Evolutionary conservation across 164 flowering plant species (phyloP).

Genomic region (Piper longum): DNA sequence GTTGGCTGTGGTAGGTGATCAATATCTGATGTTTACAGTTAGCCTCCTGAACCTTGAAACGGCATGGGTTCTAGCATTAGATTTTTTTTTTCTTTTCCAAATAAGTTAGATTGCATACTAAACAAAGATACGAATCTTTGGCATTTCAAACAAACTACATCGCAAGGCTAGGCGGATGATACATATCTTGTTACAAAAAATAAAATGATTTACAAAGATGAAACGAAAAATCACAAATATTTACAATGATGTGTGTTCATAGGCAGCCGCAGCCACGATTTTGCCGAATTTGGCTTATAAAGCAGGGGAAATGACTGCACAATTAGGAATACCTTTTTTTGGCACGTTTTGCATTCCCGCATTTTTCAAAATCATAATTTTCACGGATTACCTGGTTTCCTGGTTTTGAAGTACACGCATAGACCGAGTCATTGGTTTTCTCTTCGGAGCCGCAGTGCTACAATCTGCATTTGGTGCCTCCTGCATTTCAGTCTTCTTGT

Average conservation of each 20-base stretch:
- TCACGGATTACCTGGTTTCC: conserved; percentile 5
- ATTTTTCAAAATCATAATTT: conserved; percentile 1
- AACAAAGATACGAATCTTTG: neutral
- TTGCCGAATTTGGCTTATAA: neutral
- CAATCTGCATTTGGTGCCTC: conserved; percentile 5
- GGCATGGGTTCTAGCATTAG: neutral
- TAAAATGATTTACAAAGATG: neutral
- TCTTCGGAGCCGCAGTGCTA: conserved; percentile 5
- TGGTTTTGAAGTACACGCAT: conserved; percentile 8
- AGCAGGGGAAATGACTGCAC: neutral
- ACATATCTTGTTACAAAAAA: neutral
- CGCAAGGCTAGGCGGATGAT: neutral
- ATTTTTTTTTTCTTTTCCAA: no score
- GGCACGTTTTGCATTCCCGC: neutral
- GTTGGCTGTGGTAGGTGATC: neutral
- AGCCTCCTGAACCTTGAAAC: neutral
- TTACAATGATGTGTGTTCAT: neutral
- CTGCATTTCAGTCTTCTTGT: conserved; percentile 4
- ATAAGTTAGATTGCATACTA: neutral
- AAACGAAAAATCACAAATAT: neutral
- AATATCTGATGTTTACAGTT: neutral
- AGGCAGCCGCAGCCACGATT: neutral
- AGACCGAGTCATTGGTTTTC: conserved; percentile 30
- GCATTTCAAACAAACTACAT: neutral
- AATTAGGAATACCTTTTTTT: neutral